These are phyloP conservation scores for Cokeromyces recurvatus DNA, from an alignment of 371 early-diverging fungal species.

Conservation along the genomic window DNA sequence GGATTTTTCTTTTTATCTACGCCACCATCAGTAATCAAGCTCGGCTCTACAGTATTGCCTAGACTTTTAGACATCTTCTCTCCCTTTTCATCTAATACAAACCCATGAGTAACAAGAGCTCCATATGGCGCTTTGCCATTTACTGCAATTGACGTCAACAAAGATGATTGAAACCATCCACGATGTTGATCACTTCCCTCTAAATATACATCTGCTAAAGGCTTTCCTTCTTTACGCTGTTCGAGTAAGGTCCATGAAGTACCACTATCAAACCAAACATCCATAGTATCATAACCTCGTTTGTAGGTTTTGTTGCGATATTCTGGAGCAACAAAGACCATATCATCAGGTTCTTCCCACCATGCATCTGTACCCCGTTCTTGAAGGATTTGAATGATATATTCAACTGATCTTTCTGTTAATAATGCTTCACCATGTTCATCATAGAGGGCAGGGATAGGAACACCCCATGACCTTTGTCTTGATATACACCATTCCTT, in stretches of 20 bases:
- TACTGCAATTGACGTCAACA: constrained; percentile 82
- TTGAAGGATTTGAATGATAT: constrained; percentile 61
- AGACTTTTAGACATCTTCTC: constrained; percentile 94
- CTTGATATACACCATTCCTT: constrained; percentile 94
- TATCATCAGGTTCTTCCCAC: constrained; percentile 73
- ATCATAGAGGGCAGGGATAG: constrained; percentile 81
- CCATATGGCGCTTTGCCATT: constrained; percentile 78
- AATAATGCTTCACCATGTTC: constrained; percentile 61
- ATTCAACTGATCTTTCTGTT: constrained; percentile 58
- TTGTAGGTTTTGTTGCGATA: constrained; percentile 50
- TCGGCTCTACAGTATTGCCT: constrained; percentile 86
- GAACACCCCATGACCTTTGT: constrained; percentile 81
- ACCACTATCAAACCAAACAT: constrained; percentile 95
- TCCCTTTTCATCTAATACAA: constrained; percentile 86
- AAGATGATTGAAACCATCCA: constrained; percentile 97
- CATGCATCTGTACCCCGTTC: constrained; percentile 71
- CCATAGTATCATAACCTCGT: constrained; percentile 84
- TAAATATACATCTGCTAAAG: constrained; percentile 83
- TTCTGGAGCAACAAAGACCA: constrained; percentile 66
- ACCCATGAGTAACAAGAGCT: constrained; percentile 89
- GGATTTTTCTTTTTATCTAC: constrained; percentile 65
- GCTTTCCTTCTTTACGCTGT: constrained; percentile 15
- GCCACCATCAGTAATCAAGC: constrained; percentile 65
- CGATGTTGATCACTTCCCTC: constrained; percentile 96
- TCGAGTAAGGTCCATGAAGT: constrained; percentile 69